Percentiles rank a stretch among this genome's conserved stretches.
These are phyloP conservation scores for Lichtheimia corymbifera DNA, from an alignment of 371 early-diverging fungal species.

Conservation along the genomic window DNA sequence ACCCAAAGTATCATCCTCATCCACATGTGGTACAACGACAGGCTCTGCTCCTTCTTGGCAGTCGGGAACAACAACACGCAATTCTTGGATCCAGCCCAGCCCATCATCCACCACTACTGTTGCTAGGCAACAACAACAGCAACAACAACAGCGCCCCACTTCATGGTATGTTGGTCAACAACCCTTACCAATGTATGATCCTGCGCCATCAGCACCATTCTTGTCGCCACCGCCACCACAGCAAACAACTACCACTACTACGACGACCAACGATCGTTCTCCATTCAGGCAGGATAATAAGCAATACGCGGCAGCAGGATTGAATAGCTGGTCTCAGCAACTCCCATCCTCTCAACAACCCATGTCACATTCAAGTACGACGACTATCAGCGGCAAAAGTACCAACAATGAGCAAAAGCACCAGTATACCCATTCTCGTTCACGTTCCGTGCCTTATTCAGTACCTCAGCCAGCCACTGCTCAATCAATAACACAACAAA, in stretches of 20 bases:
- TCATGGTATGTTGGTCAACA: conserved; percentile 18
- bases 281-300: too few relatives aligned
- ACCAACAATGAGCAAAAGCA: conserved; percentile 16
- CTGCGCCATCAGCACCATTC: conserved; percentile 7
- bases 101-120: conserved; percentile 2
- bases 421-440: conserved; percentile 34
- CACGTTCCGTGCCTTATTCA: conserved; percentile 34
- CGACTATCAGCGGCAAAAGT: not conserved
- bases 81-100: conserved; percentile 12
- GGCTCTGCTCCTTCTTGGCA: conserved; percentile 8
- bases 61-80: conserved; percentile 17
- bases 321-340: not conserved
- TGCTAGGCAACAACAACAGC: conserved; percentile 1
- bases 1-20: not conserved
- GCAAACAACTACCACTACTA: not conserved
- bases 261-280: too few relatives aligned
- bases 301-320: not conserved
- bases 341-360: not conserved
- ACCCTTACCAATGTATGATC: not conserved
- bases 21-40: conserved; percentile 3
- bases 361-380: conserved; percentile 8
- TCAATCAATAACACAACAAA: conserved; percentile 3
- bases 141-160: conserved; percentile 11
- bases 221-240: conserved; percentile 2
- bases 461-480: conserved; percentile 7